phyloP scores from a whole-genome alignment of 306 rosid genomes.

The Betula pendula region DNA sequence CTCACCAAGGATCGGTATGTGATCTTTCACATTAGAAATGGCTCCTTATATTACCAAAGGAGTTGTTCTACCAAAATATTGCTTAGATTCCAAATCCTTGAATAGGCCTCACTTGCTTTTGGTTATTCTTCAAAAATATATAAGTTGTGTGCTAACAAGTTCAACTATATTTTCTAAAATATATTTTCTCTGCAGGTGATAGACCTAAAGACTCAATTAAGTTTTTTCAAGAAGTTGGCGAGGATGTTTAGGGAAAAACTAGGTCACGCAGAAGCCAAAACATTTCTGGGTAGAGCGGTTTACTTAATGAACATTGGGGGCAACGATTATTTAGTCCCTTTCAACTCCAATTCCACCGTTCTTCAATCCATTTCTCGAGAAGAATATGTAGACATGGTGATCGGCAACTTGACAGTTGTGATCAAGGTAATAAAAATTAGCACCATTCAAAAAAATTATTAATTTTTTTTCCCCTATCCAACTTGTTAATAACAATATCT shows the following conservation, averaged over 20 bases:
- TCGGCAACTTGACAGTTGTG: constrained; percentile 40
- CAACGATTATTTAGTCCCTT: constrained; percentile 40
- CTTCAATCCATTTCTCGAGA: constrained; percentile 23
- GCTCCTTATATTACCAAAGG: not conserved
- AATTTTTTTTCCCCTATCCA: not conserved
- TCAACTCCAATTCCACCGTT: not conserved
- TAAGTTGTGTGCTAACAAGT: no score
- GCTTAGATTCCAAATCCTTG: not conserved
- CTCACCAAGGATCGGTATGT: constrained; percentile 44
- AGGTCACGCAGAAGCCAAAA: constrained; percentile 35
- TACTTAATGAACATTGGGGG: constrained; percentile 41
- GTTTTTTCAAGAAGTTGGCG: constrained; percentile 40
- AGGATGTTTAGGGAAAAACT: constrained; percentile 25
- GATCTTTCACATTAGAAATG: not conserved
- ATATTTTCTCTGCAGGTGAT: constrained; percentile 21
- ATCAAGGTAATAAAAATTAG: constrained; percentile 25
- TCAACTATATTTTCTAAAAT: not conserved
- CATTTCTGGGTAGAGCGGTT: constrained; percentile 44
- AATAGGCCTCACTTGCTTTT: not conserved
- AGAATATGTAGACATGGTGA: constrained; percentile 37
- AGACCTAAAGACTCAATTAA: constrained; percentile 45
- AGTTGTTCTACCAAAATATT: not conserved
- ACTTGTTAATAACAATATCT: not conserved
- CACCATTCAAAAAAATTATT: no score
- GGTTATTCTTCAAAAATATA: no score